Evolutionary conservation across 352 stramenopile species (phyloP).

Genomic region (Thalassiosira livingstoniorum): DNA sequence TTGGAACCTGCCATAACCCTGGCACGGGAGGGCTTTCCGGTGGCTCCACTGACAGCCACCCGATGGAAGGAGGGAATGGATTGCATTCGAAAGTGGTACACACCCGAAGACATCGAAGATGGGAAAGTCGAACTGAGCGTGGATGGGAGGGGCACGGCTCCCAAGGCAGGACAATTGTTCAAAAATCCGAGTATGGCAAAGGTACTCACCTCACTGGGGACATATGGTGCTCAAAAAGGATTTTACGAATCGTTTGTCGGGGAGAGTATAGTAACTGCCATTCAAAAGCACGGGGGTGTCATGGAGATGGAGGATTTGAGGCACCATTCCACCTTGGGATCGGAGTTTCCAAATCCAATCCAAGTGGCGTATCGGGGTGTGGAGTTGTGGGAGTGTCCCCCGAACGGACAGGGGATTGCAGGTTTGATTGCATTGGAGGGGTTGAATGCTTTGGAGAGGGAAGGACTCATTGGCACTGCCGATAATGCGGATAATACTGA

Average conservation of each 20-base stretch:
- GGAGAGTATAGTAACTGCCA: slow-evolving; percentile 89
- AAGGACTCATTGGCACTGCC: slow-evolving; percentile 20
- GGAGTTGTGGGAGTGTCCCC: slow-evolving; percentile 93
- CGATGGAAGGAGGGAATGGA: slow-evolving; percentile 87
- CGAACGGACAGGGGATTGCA: slow-evolving; percentile 96
- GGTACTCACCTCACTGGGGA: slow-evolving; percentile 89
- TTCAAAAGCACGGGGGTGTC: slow-evolving; percentile 80
- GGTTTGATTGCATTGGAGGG: slow-evolving; percentile 94
- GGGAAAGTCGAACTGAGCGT: slow-evolving; percentile 62
- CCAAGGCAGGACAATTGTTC: slow-evolving; percentile 84
- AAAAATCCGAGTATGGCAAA: slow-evolving; percentile 87
- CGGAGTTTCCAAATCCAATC: slow-evolving; percentile 92
- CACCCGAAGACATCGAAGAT: slow-evolving; percentile 39
- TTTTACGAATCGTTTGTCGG: slow-evolving; percentile 90
- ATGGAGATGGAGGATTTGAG: slow-evolving; percentile 90
- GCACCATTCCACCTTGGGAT: slow-evolving; percentile 87
- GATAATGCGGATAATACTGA: no score
- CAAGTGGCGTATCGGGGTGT: slow-evolving; percentile 88
- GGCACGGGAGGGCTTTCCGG: slow-evolving; percentile 92
- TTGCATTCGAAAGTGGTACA: slow-evolving; percentile 74
- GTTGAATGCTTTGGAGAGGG: slow-evolving; percentile 81
- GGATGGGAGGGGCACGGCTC: slow-evolving; percentile 62
- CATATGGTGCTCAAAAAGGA: slow-evolving; percentile 88
- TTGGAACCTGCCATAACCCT: slow-evolving; percentile 91
- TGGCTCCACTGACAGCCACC: slow-evolving; percentile 89